phyloP scores from a whole-genome alignment of 1,284 basidiomycete genomes.

The Cystobasidium pallidum region DNA sequence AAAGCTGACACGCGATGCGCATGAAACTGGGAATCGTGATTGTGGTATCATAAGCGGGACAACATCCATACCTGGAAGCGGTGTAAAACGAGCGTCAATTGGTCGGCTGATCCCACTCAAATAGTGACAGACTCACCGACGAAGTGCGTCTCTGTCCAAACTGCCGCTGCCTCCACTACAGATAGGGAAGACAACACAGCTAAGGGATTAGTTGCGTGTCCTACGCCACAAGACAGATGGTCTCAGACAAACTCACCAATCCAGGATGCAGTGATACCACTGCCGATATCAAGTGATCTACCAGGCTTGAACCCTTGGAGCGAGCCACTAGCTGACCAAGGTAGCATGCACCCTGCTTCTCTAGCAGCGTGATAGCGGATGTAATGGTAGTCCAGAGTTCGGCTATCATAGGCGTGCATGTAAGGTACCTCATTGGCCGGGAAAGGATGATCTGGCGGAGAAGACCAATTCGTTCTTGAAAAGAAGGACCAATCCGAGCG shows the following conservation, averaged over 20 bases:
- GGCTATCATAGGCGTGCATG: conserved; percentile 20
- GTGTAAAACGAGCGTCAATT: too few relatives aligned
- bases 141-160: conserved; percentile 25
- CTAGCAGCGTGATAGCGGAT: conserved; percentile 2
- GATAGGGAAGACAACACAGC: not conserved
- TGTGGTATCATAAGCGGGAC: conserved; percentile 27
- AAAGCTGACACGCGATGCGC: conserved; percentile 14
- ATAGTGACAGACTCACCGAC: conserved; percentile 15
- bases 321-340: conserved; percentile 10
- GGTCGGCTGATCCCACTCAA: too few relatives aligned
- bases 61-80: conserved; percentile 31
- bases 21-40: not conserved
- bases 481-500: conserved; percentile 32
- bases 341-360: not conserved
- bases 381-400: conserved; percentile 16
- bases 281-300: conserved; percentile 33
- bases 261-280: conserved; percentile 26
- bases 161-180: conserved; percentile 27
- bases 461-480: not conserved
- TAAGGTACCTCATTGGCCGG: conserved; percentile 10
- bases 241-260: conserved; percentile 14
- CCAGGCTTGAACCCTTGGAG: conserved; percentile 11
- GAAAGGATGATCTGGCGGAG: conserved; percentile 2
- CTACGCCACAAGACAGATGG: too few relatives aligned
- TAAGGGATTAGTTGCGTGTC: too few relatives aligned